Conservation (phyloP, 1,284 basidiomycete genomes). For the Calocybe gambosa region DNA sequence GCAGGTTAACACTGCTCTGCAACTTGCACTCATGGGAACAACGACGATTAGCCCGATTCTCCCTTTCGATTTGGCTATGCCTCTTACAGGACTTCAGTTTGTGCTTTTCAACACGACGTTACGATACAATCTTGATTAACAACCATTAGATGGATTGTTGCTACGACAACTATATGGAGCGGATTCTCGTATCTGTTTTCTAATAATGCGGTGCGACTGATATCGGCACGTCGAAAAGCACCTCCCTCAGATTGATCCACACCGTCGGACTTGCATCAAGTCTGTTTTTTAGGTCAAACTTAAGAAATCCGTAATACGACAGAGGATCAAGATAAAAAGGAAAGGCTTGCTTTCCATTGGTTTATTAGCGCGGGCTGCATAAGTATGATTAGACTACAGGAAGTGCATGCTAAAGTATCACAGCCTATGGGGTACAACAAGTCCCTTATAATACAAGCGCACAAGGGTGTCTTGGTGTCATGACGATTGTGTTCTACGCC, state of each 20-base stretch:
- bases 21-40: conserved; percentile 84
- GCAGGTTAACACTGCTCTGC: conserved; percentile 89
- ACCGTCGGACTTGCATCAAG: no score
- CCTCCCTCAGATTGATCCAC: conserved; percentile 12
- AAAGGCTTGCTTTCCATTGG: not conserved
- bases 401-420: conserved; percentile 9
- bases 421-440: conserved; percentile 17
- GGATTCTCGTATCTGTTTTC: conserved; percentile 85
- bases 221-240: conserved; percentile 32
- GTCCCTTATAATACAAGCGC: conserved; percentile 11
- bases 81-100: conserved; percentile 47
- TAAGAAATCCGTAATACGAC: not conserved
- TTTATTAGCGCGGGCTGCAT: not conserved
- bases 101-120: conserved; percentile 15
- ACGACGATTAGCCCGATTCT: conserved; percentile 84
- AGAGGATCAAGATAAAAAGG: not conserved
- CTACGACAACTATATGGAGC: conserved; percentile 87
- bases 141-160: conserved; percentile 69
- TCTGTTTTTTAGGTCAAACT: no score
- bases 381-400: conserved; percentile 4
- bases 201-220: conserved; percentile 60
- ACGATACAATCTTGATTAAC: conserved; percentile 4
- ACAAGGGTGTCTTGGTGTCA: conserved; percentile 12
- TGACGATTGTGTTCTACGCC: conserved; percentile 33
- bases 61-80: conserved; percentile 50